Percentiles rank a stretch among this genome's conserved stretches.
These are phyloP conservation scores for Dactylellina drechsleri DNA, from an alignment of 2,329 filamentous ascomycete species.

Conservation along the genomic window DNA sequence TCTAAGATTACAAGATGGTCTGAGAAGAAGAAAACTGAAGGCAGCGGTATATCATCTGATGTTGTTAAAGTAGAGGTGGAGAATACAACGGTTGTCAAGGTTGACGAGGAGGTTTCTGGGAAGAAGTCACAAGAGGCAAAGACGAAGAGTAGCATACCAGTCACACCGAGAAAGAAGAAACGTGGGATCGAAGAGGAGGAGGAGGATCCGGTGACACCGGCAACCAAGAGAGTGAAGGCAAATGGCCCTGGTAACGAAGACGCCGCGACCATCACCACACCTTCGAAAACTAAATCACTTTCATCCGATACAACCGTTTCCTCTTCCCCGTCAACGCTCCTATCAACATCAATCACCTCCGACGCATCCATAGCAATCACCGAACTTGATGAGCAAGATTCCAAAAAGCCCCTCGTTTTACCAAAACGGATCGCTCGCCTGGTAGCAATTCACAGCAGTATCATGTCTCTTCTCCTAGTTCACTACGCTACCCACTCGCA, in stretches of 20 bases:
- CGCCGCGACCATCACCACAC: slow-evolving; percentile 15
- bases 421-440: slow-evolving; percentile 37
- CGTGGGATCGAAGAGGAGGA: slow-evolving; percentile 39
- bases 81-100: slow-evolving; percentile 3
- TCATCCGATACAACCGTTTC: not conserved
- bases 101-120: slow-evolving; percentile 6
- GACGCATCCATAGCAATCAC: slow-evolving; percentile 19
- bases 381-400: slow-evolving; percentile 3
- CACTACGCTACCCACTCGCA: slow-evolving; percentile 37
- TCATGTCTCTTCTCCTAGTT: slow-evolving; percentile 31
- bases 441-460: slow-evolving; percentile 35
- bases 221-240: slow-evolving; percentile 23
- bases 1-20: slow-evolving; percentile 41
- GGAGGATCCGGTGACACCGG: slow-evolving; percentile 19
- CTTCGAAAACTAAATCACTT: not conserved
- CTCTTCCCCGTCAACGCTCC: slow-evolving; percentile 7
- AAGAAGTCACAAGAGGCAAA: not conserved
- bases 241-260: not conserved
- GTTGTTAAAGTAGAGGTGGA: slow-evolving; percentile 13
- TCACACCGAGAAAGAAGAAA: slow-evolving; percentile 42
- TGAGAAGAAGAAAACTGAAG: slow-evolving; percentile 40
- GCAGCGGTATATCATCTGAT: not conserved
- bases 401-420: not conserved
- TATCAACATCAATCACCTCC: slow-evolving; percentile 15
- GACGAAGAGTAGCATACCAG: slow-evolving; percentile 17